Evolutionary conservation across 148 eudicot species (phyloP), one percentile per base, ranked within the genome.

Genomic region (Agrostemma githago): DNA sequence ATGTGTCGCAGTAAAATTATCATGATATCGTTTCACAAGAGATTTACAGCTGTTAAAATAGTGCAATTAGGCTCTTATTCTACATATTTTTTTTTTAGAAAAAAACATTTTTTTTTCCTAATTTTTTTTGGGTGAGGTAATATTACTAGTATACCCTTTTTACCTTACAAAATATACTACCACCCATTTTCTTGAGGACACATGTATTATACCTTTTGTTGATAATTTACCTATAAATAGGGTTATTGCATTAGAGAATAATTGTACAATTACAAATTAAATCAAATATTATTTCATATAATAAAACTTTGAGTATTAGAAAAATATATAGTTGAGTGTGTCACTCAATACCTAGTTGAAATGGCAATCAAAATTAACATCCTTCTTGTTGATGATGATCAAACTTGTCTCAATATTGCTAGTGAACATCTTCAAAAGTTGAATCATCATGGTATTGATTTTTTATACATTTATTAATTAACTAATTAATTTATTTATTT

Each of bases 371-470:
- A 69, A n/a, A 77, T 88, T 54, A 83, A 68, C 72, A 72, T 88
- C 76, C 77, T 88, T 77, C 77, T 88, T 56, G 84, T 88, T 71
- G 88, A 88, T 67, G 89, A 88, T 72, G 92, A 88, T 77, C 57
- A 67, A 9, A 81, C 74, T 66, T 79, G 85, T 58, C 82, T 86
- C 16, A 34, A 83, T 9, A 67, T 88, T 72, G 74, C 84, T 74
- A 66, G 83, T 7, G 83, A 78, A 4, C 42, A 61, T 16, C 86
- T 88, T 68, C 83, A 74, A 64, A 64, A 66, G 68, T 70, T 76
- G 81, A 79, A 86, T 1, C 80, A 88, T 74, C 71, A 79, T 75
- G 92, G 92, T 88, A 82, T 40, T 63, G 10, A 11, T 39, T 5
- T 8, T 15, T 38, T 65, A 0, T 61, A 19, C 11, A 21, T 53